Evolutionary conservation across 441 rosid species (phyloP), one percentile per base, ranked within the genome.

Genomic region (Gossypium schwendimanii): DNA sequence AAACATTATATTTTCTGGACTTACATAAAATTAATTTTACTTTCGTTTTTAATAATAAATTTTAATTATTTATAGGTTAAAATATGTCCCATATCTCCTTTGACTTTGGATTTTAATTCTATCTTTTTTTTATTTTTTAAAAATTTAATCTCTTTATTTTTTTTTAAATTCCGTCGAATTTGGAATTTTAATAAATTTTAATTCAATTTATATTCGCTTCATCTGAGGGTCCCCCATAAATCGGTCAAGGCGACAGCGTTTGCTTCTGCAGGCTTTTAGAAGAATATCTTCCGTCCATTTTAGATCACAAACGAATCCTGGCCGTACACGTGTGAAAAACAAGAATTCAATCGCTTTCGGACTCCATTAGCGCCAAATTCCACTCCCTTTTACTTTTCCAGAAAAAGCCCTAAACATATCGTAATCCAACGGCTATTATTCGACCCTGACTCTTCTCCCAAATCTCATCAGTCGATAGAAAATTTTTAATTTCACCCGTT

Each of bases 321-420:
- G 11, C 75, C 80, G 80, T 73, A 69, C 83, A 81, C 81, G 79
- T 78, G 75, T 62, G 17, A 33, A 31, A 26, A 17, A 31, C 23
- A 59, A 54, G 70, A 70, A 28, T 62, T 77, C 47, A 60, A 59
- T 45, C 63, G 21, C 54, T 73, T 63, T 50, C 53, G 3, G 44
- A 57, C 53, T 68, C 75, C 64, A 70, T 88, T 84, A 80, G 68
- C 91, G 94, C 91, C 91, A 89, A 87, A 84, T 80, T 78, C 79
- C 71, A 17, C 79, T 50, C 66, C 75, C 70, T 41, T 58, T 41
- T 61, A 44, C 66, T 44, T 50, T 54, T 53, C 28, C 18, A 7
- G 10, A 2, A 58, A 62, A 75, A 60, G 70, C 74, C 82, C 80
- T 74, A 73, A 76, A 66, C 10, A 45, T 18, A 54, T 39, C 79